A percentile compares a stretch with the other conserved stretches of the same genome.
These are phyloP conservation scores for Gymnopus androsaceus DNA, from an alignment of 1,284 basidiomycete genomes.

Conservation along the genomic window DNA sequence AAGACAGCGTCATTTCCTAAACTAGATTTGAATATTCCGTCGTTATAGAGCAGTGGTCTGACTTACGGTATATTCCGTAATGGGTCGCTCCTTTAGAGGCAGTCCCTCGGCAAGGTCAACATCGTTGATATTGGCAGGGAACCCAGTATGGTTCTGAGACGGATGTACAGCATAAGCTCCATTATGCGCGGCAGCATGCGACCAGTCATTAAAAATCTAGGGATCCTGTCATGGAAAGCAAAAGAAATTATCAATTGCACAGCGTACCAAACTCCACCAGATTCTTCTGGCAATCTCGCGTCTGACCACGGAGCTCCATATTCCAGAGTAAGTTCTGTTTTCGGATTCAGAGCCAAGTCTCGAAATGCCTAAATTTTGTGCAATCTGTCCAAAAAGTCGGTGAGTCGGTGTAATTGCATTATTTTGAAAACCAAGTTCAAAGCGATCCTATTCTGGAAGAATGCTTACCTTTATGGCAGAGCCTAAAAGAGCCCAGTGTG, in stretches of 20 bases:
- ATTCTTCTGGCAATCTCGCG: constrained; percentile 26
- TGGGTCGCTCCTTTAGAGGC: constrained; percentile 9
- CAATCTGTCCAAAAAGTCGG: constrained; percentile 20
- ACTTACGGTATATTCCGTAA: constrained; percentile 19
- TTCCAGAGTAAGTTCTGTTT: constrained; percentile 16
- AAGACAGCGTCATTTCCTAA: constrained; percentile 26
- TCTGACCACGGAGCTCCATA: constrained; percentile 25
- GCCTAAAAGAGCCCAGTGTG: constrained; percentile 27
- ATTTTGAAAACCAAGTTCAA: background rate
- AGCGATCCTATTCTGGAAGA: too few relatives aligned
- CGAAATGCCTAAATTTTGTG: constrained; percentile 27
- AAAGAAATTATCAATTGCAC: background rate
- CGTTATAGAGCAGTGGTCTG: background rate
- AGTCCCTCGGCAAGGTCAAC: constrained; percentile 22
- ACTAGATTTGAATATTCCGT: background rate
- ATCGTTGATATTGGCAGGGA: constrained; percentile 27
- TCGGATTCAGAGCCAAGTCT: constrained; percentile 25
- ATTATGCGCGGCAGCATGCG: constrained; percentile 28
- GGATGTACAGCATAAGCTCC: constrained; percentile 28
- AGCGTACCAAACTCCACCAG: constrained; percentile 28
- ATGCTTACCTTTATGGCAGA: constrained; percentile 25
- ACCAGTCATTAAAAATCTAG: constrained; percentile 29
- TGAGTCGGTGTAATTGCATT: background rate
- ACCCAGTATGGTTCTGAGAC: constrained; percentile 26
- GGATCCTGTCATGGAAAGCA: background rate